phyloP scores from a whole-genome alignment of 768 basidiomycete species.

The Clitopilus passeckerianus region DNA sequence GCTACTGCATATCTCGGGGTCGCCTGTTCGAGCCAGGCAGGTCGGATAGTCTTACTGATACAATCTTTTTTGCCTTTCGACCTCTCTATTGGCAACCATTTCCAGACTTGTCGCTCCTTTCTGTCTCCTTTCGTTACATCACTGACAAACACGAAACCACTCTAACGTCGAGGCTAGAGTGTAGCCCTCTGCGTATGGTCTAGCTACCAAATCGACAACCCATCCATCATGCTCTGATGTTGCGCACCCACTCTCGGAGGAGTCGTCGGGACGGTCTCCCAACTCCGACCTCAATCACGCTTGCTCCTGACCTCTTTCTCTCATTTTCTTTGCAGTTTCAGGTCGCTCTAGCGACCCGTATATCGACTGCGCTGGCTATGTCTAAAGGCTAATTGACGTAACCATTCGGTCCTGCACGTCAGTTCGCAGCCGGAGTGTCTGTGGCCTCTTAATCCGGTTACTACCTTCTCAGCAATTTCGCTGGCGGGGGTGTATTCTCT shows the following conservation, averaged over 20 bases:
- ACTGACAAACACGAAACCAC: too few species aligned
- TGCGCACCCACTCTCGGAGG: not conserved
- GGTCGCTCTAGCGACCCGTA: not conserved
- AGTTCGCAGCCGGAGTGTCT: too few species aligned
- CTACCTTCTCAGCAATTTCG: too few species aligned
- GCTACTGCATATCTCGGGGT: slow-evolving; percentile 39
- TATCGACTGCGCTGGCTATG: not conserved
- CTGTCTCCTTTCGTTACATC: too few species aligned
- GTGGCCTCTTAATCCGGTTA: too few species aligned
- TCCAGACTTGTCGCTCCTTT: too few species aligned
- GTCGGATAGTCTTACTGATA: too few species aligned
- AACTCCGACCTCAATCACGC: not conserved
- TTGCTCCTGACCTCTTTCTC: not conserved
- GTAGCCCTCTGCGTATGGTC: not conserved
- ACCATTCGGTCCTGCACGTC: not conserved
- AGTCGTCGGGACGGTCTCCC: not conserved
- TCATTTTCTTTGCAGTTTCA: not conserved
- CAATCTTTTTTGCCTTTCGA: too few species aligned
- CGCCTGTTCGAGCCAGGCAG: slow-evolving; percentile 63
- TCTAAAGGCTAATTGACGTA: not conserved
- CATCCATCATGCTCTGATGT: not conserved
- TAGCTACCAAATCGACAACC: not conserved
- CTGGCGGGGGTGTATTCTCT: too few species aligned
- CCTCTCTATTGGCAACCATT: too few species aligned
- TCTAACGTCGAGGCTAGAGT: too few species aligned